phyloP scores from a whole-genome alignment of 192 early-diverging fungal genomes.

The Coemansia sp. region DNA sequence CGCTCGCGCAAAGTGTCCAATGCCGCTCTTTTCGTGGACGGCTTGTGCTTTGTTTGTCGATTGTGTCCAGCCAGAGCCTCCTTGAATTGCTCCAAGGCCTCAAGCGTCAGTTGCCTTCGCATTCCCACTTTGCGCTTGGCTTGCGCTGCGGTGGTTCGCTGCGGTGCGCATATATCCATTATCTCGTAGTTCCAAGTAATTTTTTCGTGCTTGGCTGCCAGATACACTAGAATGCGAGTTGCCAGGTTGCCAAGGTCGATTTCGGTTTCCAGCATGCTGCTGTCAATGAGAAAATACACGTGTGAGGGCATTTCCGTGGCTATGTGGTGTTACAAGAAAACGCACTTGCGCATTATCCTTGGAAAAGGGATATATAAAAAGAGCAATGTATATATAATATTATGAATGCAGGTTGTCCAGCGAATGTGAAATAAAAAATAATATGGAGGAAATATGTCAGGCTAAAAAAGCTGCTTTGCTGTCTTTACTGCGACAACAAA shows the following conservation, averaged over 20 bases:
- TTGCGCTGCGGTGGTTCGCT: slow-evolving; percentile 9
- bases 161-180: slow-evolving; percentile 16
- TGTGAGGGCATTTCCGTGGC: slow-evolving; percentile 21
- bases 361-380: too few species aligned
- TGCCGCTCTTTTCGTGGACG: slow-evolving; percentile 2
- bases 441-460: too few species aligned
- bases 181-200: slow-evolving; percentile 49
- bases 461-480: too few species aligned
- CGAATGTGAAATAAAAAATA: too few species aligned
- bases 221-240: slow-evolving; percentile 34
- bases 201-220: slow-evolving; percentile 20
- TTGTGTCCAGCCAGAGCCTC: slow-evolving; percentile 3
- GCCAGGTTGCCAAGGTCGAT: slow-evolving; percentile 2
- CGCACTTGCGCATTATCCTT: too few species aligned
- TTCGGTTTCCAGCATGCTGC: slow-evolving; percentile 1
- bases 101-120: slow-evolving; percentile 13
- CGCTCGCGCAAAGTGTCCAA: slow-evolving; percentile 26
- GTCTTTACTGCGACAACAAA: too few species aligned
- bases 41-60: neutral
- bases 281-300: slow-evolving; percentile 49
- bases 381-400: too few species aligned
- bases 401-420: too few species aligned
- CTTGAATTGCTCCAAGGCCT: slow-evolving; percentile 6
- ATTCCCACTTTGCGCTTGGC: slow-evolving; percentile 16
- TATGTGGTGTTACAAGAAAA: neutral